phyloP scores from a whole-genome alignment of 768 basidiomycete genomes.

The Lactarius akahatsu region DNA sequence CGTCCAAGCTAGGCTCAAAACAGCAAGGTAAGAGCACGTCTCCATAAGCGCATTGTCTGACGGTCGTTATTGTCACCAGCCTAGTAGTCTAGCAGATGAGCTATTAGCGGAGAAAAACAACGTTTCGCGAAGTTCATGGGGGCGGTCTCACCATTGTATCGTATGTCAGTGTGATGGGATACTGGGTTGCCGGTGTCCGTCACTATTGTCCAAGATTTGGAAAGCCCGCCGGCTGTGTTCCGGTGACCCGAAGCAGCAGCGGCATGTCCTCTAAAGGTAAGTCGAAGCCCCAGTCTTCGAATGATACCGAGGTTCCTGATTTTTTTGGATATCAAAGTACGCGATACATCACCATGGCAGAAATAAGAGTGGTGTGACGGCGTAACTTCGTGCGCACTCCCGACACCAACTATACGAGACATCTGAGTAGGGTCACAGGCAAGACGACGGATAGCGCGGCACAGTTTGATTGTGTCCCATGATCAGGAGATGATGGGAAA shows the following conservation, averaged over 20 bases:
- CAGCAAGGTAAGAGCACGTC: slow-evolving; percentile 85
- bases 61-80: slow-evolving; percentile 66
- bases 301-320: slow-evolving; percentile 76
- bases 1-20: neutral
- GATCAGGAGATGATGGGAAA: slow-evolving; percentile 60
- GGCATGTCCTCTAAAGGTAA: slow-evolving; percentile 60
- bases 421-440: slow-evolving; percentile 57
- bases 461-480: slow-evolving; percentile 67
- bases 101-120: slow-evolving; percentile 70
- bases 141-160: slow-evolving; percentile 22
- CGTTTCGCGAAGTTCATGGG: slow-evolving; percentile 67
- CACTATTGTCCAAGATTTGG: slow-evolving; percentile 75
- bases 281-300: slow-evolving; percentile 62
- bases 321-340: slow-evolving; percentile 59
- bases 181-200: slow-evolving; percentile 57
- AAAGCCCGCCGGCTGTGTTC: slow-evolving; percentile 33
- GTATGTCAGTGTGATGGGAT: slow-evolving; percentile 55
- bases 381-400: slow-evolving; percentile 65
- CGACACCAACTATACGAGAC: slow-evolving; percentile 48
- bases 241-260: slow-evolving; percentile 59
- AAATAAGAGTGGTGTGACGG: slow-evolving; percentile 54
- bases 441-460: slow-evolving; percentile 87
- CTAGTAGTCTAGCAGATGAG: slow-evolving; percentile 83
- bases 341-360: slow-evolving; percentile 81
- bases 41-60: slow-evolving; percentile 64